phyloP scores from a whole-genome alignment of 2,329 filamentous ascomycete genomes.

The Geoglossum cookeanum region DNA sequence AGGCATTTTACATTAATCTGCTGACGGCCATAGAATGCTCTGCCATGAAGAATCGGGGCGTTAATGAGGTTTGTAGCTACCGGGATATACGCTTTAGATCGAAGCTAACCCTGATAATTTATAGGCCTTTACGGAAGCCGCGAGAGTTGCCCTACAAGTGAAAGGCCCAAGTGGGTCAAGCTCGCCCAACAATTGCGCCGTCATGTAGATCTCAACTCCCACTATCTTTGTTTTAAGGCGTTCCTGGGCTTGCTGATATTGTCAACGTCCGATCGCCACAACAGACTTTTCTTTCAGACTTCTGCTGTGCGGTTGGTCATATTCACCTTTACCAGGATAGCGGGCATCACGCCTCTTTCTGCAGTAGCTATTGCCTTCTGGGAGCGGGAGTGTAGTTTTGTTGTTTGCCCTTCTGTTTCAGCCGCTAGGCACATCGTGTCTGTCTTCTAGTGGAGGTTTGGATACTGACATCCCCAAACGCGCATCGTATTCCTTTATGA shows the following conservation, averaged over 20 bases:
- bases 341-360: neutral
- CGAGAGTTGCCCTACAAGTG: conserved; percentile 62
- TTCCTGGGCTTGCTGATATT: neutral
- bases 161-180: conserved; percentile 22
- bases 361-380: neutral
- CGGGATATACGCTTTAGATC: too few relatives aligned
- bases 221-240: neutral
- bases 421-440: neutral
- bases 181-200: conserved; percentile 17
- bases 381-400: neutral
- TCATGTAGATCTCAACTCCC: conserved; percentile 18
- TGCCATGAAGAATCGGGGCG: conserved; percentile 91
- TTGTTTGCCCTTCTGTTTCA: neutral
- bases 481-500: neutral
- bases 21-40: conserved; percentile 58
- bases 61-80: conserved; percentile 40
- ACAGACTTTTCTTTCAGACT: neutral
- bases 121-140: conserved; percentile 93
- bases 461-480: neutral
- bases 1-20: neutral
- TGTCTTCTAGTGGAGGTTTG: neutral
- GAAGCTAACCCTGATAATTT: neutral
- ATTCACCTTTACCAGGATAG: neutral
- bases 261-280: neutral
- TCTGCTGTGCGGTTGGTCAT: neutral